Evolutionary conservation across 805 yeast genomes (phyloP), one percentile per base, ranked within the genome.

Genomic region (Ogataea parapolymorpha): DNA sequence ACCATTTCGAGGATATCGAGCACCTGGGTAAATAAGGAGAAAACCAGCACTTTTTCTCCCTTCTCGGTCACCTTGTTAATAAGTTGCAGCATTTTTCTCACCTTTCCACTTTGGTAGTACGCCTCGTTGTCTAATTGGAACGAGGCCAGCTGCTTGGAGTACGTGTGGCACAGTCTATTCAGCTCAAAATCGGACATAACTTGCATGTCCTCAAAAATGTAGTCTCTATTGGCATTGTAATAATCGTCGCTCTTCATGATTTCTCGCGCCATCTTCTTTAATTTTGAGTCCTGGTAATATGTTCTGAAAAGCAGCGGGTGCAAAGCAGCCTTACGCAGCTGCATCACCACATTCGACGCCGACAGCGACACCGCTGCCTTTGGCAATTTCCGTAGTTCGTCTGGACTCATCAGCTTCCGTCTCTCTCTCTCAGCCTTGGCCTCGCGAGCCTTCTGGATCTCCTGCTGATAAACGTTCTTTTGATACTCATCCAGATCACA

Each of bases 111-210:
- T 20, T 77, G 73, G 31, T 72, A 52, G 64, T 72, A 69, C 27
- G 71, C 74, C 6, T 75, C 71, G 29, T 77, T 72, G 10, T 75
- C 69, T 35, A 91, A 61, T 38, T 66, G 65, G 61, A 64, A 82
- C 33, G 67, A 59, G 9, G 75, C 67, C 26, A 87, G 62, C 1
- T 90, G 76, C n/a, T 61, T 65, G 23, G 90, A 85, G 62, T 85
- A 91, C 48, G 77, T 78, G 31, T 68, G 68, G 59, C 97, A 88
- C 39, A 93, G 66, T 13, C 70, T 68, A 56, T 89, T 81, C 37
- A 93, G 70, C 65, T 93, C 99, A 60, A 76, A 85, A 67, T 93
- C 99, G 7, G 86, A 75, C 97, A 93, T 88, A 11, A 85, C 87
- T 59, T 79, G 79, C 98, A 93, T 90, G 62, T 93, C 99, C 67